Base-by-base conservation (phyloP, 2,329 filamentous ascomycete genomes). In the Teratosphaeria epicoccoides region DNA sequence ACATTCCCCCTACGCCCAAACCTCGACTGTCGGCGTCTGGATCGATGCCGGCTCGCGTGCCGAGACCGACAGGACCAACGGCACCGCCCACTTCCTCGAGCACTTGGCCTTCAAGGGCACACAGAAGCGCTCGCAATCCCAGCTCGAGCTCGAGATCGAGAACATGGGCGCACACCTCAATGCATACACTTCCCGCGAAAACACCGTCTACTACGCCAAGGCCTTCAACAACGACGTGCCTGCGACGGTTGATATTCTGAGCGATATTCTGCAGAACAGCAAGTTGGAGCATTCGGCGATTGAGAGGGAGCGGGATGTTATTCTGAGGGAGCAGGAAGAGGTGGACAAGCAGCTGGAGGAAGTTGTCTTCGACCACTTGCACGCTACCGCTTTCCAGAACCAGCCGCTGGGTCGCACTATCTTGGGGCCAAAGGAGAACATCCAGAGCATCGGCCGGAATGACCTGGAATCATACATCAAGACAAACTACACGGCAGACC, bases 81-180 rank as follows among this genome's bases (percentile, higher is more conserved):
- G 93, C 75, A 98, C 93, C 66, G 93, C 93, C 69, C 93, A 98
- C 79, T 98, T 98, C 81, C 83, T 98, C 66, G 93, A 98, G 81
- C 93, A 98, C 79, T 82, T 98, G 73, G 94, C 94, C 66, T 98
- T 98, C 84, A 98, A 98, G 90, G 93, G 93, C 65, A 98, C 93
- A 63, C 80, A 86, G 73, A 95, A 87, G 78, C 83, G 93, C 74
- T 89, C 87, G 60, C 93, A 98, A 76, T 87, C 94, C 71, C 93
- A 98, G 77, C 80, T 98, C 71, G 93, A 98, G 79, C 84, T 98
- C 60, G 93, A 98, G 79, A 97, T 98, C 69, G 93, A 98, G 81
- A 98, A 98, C 78, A 96, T 98, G 88, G 93, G 93, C 72, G 93
- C 88, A 60, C 93, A 98, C 78, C 81, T 98, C 66, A 98, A 98